Conservation (phyloP, 768 basidiomycete species). For the Lentinula edodes region DNA sequence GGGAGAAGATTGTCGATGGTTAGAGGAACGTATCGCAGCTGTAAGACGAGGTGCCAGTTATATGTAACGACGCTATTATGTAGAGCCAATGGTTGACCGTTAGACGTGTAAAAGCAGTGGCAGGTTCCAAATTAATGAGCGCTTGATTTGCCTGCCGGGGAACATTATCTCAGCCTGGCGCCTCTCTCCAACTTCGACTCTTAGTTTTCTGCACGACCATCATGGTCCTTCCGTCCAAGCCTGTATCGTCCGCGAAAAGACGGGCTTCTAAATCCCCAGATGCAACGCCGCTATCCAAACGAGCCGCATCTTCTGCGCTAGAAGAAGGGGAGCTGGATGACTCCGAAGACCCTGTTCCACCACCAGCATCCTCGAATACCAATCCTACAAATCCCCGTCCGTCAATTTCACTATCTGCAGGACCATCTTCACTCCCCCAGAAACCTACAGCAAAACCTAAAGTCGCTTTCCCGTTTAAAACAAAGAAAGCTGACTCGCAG, state of each 20-base stretch:
- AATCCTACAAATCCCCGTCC: slow-evolving; percentile 9
- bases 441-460: slow-evolving; percentile 35
- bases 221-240: neutral
- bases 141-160: neutral
- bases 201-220: neutral
- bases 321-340: slow-evolving; percentile 85
- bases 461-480: slow-evolving; percentile 80
- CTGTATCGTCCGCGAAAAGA: slow-evolving; percentile 40
- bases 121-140: neutral
- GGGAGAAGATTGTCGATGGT: slow-evolving; percentile 35
- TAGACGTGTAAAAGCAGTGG: too few species aligned
- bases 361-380: slow-evolving; percentile 14
- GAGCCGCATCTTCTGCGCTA: slow-evolving; percentile 58
- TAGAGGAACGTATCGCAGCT: slow-evolving; percentile 30
- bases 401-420: neutral
- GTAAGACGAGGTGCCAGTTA: neutral
- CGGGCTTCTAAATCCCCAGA: slow-evolving; percentile 49
- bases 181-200: neutral
- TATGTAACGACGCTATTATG: neutral
- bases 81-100: too few species aligned
- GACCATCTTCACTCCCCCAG: slow-evolving; percentile 15
- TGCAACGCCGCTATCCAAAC: slow-evolving; percentile 46
- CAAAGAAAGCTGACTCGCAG: slow-evolving; percentile 28
- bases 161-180: neutral
- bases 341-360: slow-evolving; percentile 12